These are phyloP conservation scores for Letharia columbiana DNA, from an alignment of 495 filamentous ascomycete species.

Conservation along the genomic window DNA sequence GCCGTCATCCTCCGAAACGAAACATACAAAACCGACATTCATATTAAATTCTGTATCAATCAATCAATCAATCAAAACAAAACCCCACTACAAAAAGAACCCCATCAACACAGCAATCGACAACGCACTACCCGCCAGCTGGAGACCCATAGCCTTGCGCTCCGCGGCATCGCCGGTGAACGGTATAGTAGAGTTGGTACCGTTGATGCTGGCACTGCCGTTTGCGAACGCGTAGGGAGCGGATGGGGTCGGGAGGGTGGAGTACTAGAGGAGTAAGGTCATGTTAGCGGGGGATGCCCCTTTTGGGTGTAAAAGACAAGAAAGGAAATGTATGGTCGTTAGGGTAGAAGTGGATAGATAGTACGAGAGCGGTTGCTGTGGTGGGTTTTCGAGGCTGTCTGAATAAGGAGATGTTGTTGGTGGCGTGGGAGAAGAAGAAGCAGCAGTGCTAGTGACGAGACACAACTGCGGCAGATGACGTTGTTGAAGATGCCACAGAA, in stretches of 20 bases:
- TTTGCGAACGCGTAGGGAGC: slow-evolving; percentile 12
- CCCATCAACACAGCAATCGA: background rate
- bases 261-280: background rate
- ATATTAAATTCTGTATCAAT: background rate
- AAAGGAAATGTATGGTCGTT: background rate
- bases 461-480: background rate
- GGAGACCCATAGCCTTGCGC: background rate
- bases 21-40: background rate
- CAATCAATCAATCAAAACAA: background rate
- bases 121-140: slow-evolving; percentile 1
- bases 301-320: background rate
- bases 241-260: background rate
- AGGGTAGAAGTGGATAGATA: background rate
- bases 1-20: background rate
- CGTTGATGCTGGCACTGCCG: slow-evolving; percentile 1
- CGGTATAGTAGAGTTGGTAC: slow-evolving; percentile 13
- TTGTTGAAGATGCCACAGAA: background rate
- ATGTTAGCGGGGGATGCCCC: background rate
- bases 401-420: background rate
- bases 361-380: background rate
- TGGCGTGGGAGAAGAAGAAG: background rate
- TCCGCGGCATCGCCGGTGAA: slow-evolving; percentile 11
- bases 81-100: background rate
- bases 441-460: background rate
- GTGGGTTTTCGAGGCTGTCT: background rate